phyloP scores from a whole-genome alignment of 2,329 filamentous ascomycete species.

The Phialocephala sp. region DNA sequence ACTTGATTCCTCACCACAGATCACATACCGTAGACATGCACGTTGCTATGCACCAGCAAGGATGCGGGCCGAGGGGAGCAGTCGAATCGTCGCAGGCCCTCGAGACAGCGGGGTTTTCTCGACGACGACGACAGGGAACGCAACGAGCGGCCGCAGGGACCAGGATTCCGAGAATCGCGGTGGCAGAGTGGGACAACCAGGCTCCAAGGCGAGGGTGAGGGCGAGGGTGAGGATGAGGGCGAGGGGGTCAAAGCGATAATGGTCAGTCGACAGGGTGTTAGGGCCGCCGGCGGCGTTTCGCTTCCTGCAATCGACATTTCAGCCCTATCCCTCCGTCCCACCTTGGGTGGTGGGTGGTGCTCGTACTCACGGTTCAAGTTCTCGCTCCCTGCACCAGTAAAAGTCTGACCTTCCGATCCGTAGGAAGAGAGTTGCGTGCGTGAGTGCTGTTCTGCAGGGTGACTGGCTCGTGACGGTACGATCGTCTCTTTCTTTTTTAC shows the following conservation, averaged over 20 bases:
- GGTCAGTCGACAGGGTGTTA: background rate
- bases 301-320: conserved; percentile 3
- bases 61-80: background rate
- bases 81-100: background rate
- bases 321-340: conserved; percentile 11
- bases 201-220: background rate
- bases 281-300: background rate
- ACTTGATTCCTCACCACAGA: background rate
- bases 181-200: conserved; percentile 1
- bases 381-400: conserved; percentile 5
- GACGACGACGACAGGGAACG: conserved; percentile 4
- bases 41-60: background rate
- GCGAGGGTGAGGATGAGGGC: background rate
- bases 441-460: background rate
- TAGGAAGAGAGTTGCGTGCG: background rate
- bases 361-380: conserved; percentile 1
- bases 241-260: conserved; percentile 2
- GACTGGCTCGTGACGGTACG: background rate
- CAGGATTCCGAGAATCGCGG: background rate
- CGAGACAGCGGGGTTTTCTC: conserved; percentile 4
- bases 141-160: conserved; percentile 8
- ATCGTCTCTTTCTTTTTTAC: background rate
- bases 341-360: background rate
- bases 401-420: background rate
- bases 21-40: background rate